Percentiles rank a stretch among this genome's conserved stretches.
Conservation (phyloP, 2,329 filamentous ascomycete genomes). For the Fusarium austroafricanum region DNA sequence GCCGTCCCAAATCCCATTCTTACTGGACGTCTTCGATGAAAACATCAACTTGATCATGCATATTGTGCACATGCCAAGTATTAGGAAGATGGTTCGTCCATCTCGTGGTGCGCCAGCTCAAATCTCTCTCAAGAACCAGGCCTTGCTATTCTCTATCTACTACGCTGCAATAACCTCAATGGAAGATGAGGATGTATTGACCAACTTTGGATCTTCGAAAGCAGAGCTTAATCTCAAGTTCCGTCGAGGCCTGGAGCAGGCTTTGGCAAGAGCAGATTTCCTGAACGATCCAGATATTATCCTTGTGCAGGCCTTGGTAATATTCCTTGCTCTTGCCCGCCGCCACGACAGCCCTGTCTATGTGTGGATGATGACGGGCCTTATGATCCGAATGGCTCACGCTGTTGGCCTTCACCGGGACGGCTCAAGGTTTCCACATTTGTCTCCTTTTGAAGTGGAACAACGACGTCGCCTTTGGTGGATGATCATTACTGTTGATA, state of each 20-base stretch:
- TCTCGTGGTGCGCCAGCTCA: constrained; percentile 48
- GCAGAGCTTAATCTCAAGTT: constrained; percentile 58
- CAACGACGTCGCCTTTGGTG: constrained; percentile 73
- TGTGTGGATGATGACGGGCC: constrained; percentile 72
- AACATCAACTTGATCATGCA: constrained; percentile 62
- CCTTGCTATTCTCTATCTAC: constrained; percentile 68
- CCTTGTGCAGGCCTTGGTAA: constrained; percentile 70
- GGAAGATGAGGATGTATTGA: constrained; percentile 66
- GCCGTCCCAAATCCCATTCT: constrained; percentile 66
- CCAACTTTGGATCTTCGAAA: constrained; percentile 63
- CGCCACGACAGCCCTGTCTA: constrained; percentile 64
- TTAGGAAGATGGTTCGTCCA: constrained; percentile 50
- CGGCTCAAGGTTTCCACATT: constrained; percentile 60
- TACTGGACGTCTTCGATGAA: constrained; percentile 62
- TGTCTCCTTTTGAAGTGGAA: constrained; percentile 71
- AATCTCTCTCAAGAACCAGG: constrained; percentile 59
- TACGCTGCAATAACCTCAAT: constrained; percentile 67
- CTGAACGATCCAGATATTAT: constrained; percentile 68
- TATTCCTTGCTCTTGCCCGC: constrained; percentile 67
- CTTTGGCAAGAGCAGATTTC: constrained; percentile 71
- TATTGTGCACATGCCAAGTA: constrained; percentile 59
- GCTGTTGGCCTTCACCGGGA: constrained; percentile 70
- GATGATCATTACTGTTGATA: constrained; percentile 69
- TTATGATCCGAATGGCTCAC: constrained; percentile 68
- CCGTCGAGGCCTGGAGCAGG: constrained; percentile 67